Evolutionary conservation across 1,284 basidiomycete genomes (phyloP), one percentile per base, ranked within the genome.

Genomic region (Microbotryomycetes sp.): DNA sequence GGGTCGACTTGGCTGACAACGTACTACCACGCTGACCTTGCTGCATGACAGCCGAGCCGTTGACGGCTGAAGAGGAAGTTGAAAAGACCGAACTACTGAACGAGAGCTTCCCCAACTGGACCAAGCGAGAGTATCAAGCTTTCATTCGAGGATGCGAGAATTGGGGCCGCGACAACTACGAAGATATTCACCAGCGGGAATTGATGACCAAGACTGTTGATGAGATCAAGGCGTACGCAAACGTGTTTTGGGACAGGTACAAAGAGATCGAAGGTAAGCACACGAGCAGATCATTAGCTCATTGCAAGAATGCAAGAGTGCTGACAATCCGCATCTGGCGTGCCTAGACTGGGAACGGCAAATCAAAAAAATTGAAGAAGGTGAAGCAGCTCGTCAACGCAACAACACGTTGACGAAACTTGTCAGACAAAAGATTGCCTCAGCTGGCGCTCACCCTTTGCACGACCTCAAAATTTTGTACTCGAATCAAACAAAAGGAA

Each of bases 381-480:
- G 92, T 28, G 89, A 92, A 73, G 80, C 81, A 28, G 81, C 67
- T 49, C 72, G 73, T 49, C 63, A 65, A 14, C 69, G 71, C 52
- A 64, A 70, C n/a, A 64, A 65, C 19, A 57, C 65, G 7, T 64
- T 66, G 7, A 64, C 67, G 23, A 52, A 60, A 28, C 58, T 90
- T 9, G 81, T 92, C 46, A 76, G 82, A 50, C 83, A 85, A 72
- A 96, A 96, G 76, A 88, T 97, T 72, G 80, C 80, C 31, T 86
- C 86, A 4, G 87, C 90, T 67, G 36, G 36, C 19, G 81, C 81
- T 42, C 89, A 87, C 76, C 92, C 93, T 0, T 89, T 96, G 86
- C 92, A 96, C 75, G 91, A 94, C 75, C 84, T 97, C 57, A 89
- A 93, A 76, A 84, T 97, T 58, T 87, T 88, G 74, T 96, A 96